These are phyloP conservation scores for Beauveria varroae DNA, from an alignment of 2,329 filamentous ascomycete species.

Conservation along the genomic window DNA sequence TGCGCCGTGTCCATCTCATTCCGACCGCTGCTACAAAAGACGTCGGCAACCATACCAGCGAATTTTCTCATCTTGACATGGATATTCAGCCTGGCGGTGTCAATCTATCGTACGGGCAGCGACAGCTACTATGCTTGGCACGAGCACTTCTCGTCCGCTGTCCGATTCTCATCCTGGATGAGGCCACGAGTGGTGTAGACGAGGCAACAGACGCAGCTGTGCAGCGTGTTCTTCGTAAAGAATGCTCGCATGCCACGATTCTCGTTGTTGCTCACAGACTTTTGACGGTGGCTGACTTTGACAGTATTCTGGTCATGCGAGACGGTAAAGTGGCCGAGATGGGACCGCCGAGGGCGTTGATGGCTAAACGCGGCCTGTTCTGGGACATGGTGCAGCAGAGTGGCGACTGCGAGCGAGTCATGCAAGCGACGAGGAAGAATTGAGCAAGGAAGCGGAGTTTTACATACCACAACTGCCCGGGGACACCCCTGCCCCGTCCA, in stretches of 20 bases:
- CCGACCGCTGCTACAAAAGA: not conserved
- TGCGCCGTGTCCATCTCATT: constrained; percentile 3
- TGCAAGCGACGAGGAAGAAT: not conserved
- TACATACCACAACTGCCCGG: too few relatives aligned
- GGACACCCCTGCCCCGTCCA: too few relatives aligned
- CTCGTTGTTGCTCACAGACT: constrained; percentile 12
- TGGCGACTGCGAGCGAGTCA: not conserved
- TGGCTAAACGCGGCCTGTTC: not conserved
- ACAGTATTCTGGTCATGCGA: constrained; percentile 8
- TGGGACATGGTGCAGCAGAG: constrained; percentile 12
- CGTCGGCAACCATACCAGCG: not conserved
- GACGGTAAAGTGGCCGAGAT: constrained; percentile 3
- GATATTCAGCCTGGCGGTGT: not conserved
- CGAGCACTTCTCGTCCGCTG: constrained; percentile 5
- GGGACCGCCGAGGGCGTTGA: not conserved
- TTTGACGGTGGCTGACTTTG: constrained; percentile 7
- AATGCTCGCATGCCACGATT: constrained; percentile 2
- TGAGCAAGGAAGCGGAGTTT: too few relatives aligned
- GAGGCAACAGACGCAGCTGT: constrained; percentile 3
- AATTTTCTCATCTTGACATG: not conserved
- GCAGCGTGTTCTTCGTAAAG: constrained; percentile 4
- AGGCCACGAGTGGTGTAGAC: constrained; percentile 13
- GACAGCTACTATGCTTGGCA: constrained; percentile 10
- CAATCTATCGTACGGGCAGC: constrained; percentile 11
- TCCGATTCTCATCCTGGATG: constrained; percentile 9